phyloP scores from a whole-genome alignment of 2,329 filamentous ascomycete species.

The Nigrospora sphaerica region DNA sequence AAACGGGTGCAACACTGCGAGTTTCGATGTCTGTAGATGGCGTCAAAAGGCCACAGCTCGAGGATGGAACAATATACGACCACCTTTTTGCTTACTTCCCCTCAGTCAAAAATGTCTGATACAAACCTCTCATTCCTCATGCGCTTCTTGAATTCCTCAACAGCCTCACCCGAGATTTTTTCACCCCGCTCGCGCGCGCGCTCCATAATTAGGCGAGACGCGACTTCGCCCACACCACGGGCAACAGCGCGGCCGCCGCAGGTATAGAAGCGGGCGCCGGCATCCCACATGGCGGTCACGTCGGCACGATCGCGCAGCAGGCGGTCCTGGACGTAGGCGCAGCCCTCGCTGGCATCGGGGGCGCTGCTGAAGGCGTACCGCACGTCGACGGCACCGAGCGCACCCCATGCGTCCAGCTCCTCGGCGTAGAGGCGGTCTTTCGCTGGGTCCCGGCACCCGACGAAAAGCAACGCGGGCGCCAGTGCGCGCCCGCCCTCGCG shows the following conservation, averaged over 20 bases:
- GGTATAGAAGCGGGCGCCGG: slow-evolving; percentile 41
- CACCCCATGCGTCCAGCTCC: slow-evolving; percentile 36
- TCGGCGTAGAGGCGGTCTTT: slow-evolving; percentile 36
- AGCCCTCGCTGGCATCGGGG: slow-evolving; percentile 24
- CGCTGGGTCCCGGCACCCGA: slow-evolving; percentile 35
- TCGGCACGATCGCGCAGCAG: slow-evolving; percentile 11
- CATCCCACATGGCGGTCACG: slow-evolving; percentile 10
- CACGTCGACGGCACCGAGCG: slow-evolving; percentile 41
- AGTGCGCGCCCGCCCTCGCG: slow-evolving; percentile 26
- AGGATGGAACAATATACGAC: too few species aligned
- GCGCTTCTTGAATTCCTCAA: slow-evolving; percentile 8
- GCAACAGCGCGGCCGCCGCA: slow-evolving; percentile 40
- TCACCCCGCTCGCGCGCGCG: slow-evolving; percentile 4
- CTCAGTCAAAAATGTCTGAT: slow-evolving; percentile 25
- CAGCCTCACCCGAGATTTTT: slow-evolving; percentile 11
- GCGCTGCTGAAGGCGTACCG: slow-evolving; percentile 39
- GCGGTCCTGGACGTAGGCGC: slow-evolving; percentile 14
- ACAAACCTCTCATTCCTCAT: slow-evolving; percentile 23
- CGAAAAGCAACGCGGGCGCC: slow-evolving; percentile 39
- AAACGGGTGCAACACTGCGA: too few species aligned
- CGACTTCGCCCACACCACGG: slow-evolving; percentile 23
- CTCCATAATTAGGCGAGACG: slow-evolving; percentile 20
- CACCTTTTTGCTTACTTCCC: too few species aligned
- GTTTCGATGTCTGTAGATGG: too few species aligned
- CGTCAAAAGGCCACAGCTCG: too few species aligned